phyloP scores from a whole-genome alignment of 345 rosid species.

The Populus ilicifolia region DNA sequence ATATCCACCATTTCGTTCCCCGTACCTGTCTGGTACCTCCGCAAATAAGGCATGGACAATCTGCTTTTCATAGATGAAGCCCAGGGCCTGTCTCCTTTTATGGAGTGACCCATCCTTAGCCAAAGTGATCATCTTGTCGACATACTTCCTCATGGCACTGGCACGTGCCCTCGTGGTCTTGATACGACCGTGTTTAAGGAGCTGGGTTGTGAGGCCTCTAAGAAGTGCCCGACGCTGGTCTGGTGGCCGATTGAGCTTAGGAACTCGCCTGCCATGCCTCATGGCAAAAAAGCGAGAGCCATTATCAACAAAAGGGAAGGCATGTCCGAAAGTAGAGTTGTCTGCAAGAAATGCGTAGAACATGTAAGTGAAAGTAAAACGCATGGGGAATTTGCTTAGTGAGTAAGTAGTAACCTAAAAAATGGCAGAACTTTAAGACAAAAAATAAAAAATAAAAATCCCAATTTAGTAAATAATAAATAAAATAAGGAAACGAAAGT shows the following conservation, averaged over 20 bases:
- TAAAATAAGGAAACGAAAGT: too few relatives aligned
- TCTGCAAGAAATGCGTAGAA: slow-evolving; percentile 30
- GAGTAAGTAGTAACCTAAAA: not conserved
- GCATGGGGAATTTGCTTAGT: not conserved
- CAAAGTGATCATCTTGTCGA: slow-evolving; percentile 87
- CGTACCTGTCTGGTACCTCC: slow-evolving; percentile 78
- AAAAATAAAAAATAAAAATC: not conserved
- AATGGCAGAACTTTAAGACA: not conserved
- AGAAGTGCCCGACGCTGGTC: slow-evolving; percentile 82
- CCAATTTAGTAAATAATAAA: too few relatives aligned
- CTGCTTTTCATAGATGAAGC: slow-evolving; percentile 86
- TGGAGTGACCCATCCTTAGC: slow-evolving; percentile 90
- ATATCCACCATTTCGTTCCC: slow-evolving; percentile 89
- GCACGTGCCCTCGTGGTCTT: slow-evolving; percentile 89
- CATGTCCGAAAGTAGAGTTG: slow-evolving; percentile 37
- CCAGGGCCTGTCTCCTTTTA: slow-evolving; percentile 84
- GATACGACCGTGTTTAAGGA: slow-evolving; percentile 79
- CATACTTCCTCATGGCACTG: slow-evolving; percentile 77
- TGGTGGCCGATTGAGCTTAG: slow-evolving; percentile 90
- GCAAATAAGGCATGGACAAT: slow-evolving; percentile 86
- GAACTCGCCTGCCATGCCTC: slow-evolving; percentile 83
- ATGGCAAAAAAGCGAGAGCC: slow-evolving; percentile 68
- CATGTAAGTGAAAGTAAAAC: not conserved
- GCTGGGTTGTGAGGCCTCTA: slow-evolving; percentile 90
- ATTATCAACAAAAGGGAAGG: slow-evolving; percentile 43